Evolutionary conservation across 228 moss, liverwort and hornwort species (phyloP), one percentile per base, ranked within the genome.

Genomic region (Sphagnum fallax): DNA sequence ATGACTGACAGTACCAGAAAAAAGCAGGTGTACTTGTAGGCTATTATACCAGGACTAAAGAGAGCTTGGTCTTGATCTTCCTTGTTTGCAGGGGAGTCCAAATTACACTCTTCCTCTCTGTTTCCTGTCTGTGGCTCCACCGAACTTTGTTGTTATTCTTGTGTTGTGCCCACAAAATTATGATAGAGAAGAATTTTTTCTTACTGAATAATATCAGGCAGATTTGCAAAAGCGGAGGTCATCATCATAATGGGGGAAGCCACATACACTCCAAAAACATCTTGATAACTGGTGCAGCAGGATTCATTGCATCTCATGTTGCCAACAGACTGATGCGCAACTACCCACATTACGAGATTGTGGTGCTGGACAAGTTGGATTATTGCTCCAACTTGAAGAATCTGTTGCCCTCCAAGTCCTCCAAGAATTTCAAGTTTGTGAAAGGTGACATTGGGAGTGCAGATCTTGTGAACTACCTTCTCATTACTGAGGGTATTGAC

Each of bases 331-430:
- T 93, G 67, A 84, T 90, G 9, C 87, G 90, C 50, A 93, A 85
- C 51, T 93, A 90, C 47, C 87, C 93, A 47, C 78, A 85, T 8
- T 93, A 90, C 80, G 90, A 93, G 75, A 77, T 93, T 52, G 93
- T 93, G 70, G 89, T 93, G 61, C 73, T 93, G 52, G 93, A 93
- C 72, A 93, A 93, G 85, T 81, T 93, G 50, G 93, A 93, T 65
- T 93, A 93, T 58, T 93, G 93, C 75, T 89, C 90, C 15, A 93
- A 89, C 71, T 67, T 90, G 75, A 93, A 85, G 84, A 93, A 93
- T 67, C 70, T 93, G 47, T 82, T 75, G 10, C 90, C 90, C 0
- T 86, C 88, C 8, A 84, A 78, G 66, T 6, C 79, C 0, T 90
- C 90, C 13, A 77, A 80, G 78, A 90, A 85, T 70, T 88, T 93